Percentiles rank a stretch among this genome's conserved stretches.
Evolutionary conservation across 2,329 filamentous ascomycete genomes (phyloP).

Genomic region (Colletotrichum sp.): DNA sequence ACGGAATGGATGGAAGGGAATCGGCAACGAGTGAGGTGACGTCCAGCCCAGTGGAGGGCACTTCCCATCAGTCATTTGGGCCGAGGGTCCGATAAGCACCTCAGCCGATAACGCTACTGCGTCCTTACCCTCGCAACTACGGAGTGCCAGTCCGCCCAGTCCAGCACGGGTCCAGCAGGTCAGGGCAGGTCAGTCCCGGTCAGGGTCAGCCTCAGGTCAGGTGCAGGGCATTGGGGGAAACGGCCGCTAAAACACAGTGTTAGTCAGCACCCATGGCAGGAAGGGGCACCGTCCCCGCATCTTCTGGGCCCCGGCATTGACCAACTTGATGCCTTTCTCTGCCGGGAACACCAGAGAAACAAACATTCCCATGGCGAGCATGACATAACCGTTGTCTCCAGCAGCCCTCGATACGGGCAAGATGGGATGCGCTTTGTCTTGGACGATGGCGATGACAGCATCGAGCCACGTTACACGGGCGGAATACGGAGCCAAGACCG

Average conservation of each 20-base stretch:
- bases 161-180: background rate
- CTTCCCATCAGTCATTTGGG: background rate
- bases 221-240: background rate
- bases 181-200: too few relatives aligned
- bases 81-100: slow-evolving; percentile 15
- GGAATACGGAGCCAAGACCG: background rate
- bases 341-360: background rate
- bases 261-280: background rate
- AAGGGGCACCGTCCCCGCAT: slow-evolving; percentile 8
- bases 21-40: slow-evolving; percentile 11
- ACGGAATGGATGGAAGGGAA: background rate
- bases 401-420: background rate
- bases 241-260: slow-evolving; percentile 5
- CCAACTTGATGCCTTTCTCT: background rate
- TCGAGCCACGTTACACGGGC: background rate
- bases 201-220: background rate
- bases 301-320: background rate
- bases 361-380: background rate
- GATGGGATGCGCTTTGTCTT: background rate
- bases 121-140: background rate
- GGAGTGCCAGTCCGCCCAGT: background rate
- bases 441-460: background rate
- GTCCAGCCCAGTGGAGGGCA: background rate
- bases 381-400: background rate
- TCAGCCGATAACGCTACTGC: background rate